Evolutionary conservation across 345 rosid species (phyloP), one percentile per base, ranked within the genome.

Genomic region (Bretschneidera sinensis): DNA sequence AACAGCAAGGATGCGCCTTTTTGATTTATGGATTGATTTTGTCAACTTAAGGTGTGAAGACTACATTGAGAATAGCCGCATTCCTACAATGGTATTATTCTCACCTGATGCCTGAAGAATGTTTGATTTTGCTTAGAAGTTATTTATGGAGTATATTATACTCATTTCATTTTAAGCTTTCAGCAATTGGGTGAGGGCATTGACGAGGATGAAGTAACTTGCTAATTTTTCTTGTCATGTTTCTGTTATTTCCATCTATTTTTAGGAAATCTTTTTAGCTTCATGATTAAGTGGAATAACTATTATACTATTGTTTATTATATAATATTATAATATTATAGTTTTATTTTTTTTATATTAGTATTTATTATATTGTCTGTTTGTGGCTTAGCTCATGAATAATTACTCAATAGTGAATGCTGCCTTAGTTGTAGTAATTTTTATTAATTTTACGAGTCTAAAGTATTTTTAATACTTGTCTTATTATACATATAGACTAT

Each of bases 1-100:
- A 71, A 92, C 99, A 4, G 97, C 96, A 43, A 89, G 85, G 79
- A 75, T 92, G 88, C 86, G 89, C 17, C 78, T 92, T 63, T 81
- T 81, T 78, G 88, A 83, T 73, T 66, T 83, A 17, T 90, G 96
- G 99, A 90, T 92, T 63, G 97, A 92, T 82, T 89, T 89, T 80
- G 96, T 92, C 2, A 89, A 92, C 80, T 77, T 89, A 72, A 84
- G 96, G 72, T 78, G 85, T 72, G 98, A 92, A 80, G 92, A 81
- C 63, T 89, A 92, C 75, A 60, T 83, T 64, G 96, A 90, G 63
- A 79, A 72, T 64, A 90, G 97, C 66, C 95, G 87, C 31, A 90
- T 94, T 67, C 99, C 99, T 49, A 76, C 83, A 33, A 84, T 87
- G 97, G 98, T 91, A 34, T 0, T 61, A 39, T 17, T 33, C 53